Evolutionary conservation across 495 filamentous ascomycete species (phyloP).

Genomic region (Aspergillus nanangensis): DNA sequence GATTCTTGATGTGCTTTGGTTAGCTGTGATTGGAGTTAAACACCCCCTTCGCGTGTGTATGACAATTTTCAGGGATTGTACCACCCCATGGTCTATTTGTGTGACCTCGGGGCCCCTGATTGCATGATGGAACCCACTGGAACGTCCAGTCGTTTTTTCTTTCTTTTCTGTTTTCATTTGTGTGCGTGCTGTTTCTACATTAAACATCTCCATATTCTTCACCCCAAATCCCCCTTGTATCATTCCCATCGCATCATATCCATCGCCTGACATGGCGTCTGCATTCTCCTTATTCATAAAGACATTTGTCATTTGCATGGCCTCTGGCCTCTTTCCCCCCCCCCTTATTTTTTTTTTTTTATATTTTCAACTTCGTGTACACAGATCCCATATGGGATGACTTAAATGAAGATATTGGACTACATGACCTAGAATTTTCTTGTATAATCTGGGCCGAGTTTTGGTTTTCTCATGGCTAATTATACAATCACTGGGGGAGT

Average conservation of each 20-base stretch:
- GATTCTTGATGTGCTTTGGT: conserved; percentile 24
- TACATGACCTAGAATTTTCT: background rate
- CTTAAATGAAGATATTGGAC: conserved; percentile 1
- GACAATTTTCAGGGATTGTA: conserved; percentile 19
- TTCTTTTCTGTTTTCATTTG: conserved; percentile 5
- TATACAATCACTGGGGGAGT: too few species aligned
- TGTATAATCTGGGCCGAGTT: too few species aligned
- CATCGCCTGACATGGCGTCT: conserved; percentile 1
- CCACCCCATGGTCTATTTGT: conserved; percentile 9
- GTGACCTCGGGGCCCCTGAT: conserved; percentile 4
- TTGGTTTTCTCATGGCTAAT: too few species aligned
- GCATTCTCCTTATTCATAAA: background rate
- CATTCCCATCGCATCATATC: background rate
- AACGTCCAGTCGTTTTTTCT: conserved; percentile 9
- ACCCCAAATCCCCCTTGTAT: background rate
- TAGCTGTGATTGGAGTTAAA: conserved; percentile 28
- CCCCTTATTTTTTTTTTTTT: background rate
- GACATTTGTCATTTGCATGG: background rate
- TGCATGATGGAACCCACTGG: conserved; percentile 15
- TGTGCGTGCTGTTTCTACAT: conserved; percentile 4
- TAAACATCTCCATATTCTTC: conserved; percentile 1
- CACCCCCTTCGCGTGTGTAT: conserved; percentile 21
- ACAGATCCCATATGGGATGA: conserved; percentile 4
- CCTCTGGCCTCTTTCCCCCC: too few species aligned
- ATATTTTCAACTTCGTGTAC: conserved; percentile 10